These are phyloP conservation scores for Xylaria sp. DNA, from an alignment of 2,329 filamentous ascomycete species.

Conservation along the genomic window DNA sequence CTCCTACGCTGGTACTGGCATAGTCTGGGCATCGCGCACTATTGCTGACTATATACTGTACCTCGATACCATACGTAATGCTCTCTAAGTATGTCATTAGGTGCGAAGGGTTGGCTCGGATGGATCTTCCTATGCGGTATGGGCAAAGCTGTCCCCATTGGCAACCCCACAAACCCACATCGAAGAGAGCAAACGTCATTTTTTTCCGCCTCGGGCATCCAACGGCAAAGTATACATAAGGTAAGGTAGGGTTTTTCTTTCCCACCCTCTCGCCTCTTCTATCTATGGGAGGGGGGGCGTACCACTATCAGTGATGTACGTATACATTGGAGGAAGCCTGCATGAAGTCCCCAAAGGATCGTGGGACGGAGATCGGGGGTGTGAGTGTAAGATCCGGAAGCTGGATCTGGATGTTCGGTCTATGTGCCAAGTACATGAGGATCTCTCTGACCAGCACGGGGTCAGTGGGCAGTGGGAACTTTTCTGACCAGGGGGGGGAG, in stretches of 20 bases:
- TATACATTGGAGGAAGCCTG: slow-evolving; percentile 18
- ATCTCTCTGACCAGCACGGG: not conserved
- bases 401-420: slow-evolving; percentile 9
- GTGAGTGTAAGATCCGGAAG: slow-evolving; percentile 9
- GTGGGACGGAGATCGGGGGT: slow-evolving; percentile 15
- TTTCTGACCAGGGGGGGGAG: slow-evolving; percentile 14
- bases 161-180: slow-evolving; percentile 6
- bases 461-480: slow-evolving; percentile 14
- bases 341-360: slow-evolving; percentile 14
- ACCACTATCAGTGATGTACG: slow-evolving; percentile 19
- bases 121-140: not conserved
- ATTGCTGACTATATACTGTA: too few relatives aligned
- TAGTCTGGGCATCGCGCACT: too few relatives aligned
- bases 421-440: slow-evolving; percentile 17
- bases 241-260: too few relatives aligned
- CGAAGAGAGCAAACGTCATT: slow-evolving; percentile 16
- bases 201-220: slow-evolving; percentile 11
- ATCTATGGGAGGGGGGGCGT: slow-evolving; percentile 22
- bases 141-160: slow-evolving; percentile 1
- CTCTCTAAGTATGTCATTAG: too few relatives aligned
- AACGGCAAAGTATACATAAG: too few relatives aligned
- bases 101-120: not conserved
- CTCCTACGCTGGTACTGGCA: too few relatives aligned
- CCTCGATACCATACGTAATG: too few relatives aligned
- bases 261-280: slow-evolving; percentile 14